Percentiles rank a stretch among this genome's conserved stretches.
These are phyloP conservation scores for Colletotrichum orchidophilum DNA, from an alignment of 2,329 filamentous ascomycete genomes.

Conservation along the genomic window DNA sequence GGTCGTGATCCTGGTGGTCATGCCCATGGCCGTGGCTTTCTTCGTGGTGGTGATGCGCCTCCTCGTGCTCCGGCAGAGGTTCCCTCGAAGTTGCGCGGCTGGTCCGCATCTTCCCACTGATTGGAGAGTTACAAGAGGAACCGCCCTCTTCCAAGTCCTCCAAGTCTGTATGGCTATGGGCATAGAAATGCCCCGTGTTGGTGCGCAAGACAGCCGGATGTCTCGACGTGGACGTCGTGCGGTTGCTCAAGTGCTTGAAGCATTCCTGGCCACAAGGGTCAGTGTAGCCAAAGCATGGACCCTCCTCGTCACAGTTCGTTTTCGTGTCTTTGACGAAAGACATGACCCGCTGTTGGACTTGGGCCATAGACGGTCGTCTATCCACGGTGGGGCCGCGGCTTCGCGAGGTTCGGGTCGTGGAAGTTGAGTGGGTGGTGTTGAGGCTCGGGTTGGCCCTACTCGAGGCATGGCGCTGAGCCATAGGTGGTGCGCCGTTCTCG, in stretches of 20 bases:
- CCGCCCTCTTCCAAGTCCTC: slow-evolving; percentile 42
- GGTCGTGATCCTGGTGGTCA: slow-evolving; percentile 7
- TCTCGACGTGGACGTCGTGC: slow-evolving; percentile 46
- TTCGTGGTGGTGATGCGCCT: slow-evolving; percentile 38
- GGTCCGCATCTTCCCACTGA: slow-evolving; percentile 46
- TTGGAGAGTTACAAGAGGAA: slow-evolving; percentile 41
- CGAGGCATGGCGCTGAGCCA: slow-evolving; percentile 41
- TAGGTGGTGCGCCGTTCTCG: slow-evolving; percentile 37
- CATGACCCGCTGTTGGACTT: slow-evolving; percentile 65
- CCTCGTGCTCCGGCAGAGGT: slow-evolving; percentile 38
- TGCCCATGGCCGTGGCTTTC: slow-evolving; percentile 30
- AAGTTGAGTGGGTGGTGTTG: slow-evolving; percentile 13
- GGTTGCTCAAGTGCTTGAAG: slow-evolving; percentile 64
- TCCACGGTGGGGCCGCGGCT: slow-evolving; percentile 43
- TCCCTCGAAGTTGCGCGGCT: slow-evolving; percentile 52
- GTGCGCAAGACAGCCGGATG: slow-evolving; percentile 52
- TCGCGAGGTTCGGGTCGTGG: slow-evolving; percentile 26
- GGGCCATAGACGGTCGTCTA: slow-evolving; percentile 62
- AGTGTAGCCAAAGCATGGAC: slow-evolving; percentile 71
- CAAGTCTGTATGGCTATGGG: slow-evolving; percentile 40
- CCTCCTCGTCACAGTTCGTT: slow-evolving; percentile 67
- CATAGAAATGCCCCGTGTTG: slow-evolving; percentile 48
- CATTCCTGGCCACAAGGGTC: slow-evolving; percentile 74
- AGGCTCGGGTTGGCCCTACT: slow-evolving; percentile 40
- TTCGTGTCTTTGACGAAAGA: slow-evolving; percentile 75